Base-by-base conservation (phyloP, 179 eudicot genomes). In the Gypsophila paniculata region DNA sequence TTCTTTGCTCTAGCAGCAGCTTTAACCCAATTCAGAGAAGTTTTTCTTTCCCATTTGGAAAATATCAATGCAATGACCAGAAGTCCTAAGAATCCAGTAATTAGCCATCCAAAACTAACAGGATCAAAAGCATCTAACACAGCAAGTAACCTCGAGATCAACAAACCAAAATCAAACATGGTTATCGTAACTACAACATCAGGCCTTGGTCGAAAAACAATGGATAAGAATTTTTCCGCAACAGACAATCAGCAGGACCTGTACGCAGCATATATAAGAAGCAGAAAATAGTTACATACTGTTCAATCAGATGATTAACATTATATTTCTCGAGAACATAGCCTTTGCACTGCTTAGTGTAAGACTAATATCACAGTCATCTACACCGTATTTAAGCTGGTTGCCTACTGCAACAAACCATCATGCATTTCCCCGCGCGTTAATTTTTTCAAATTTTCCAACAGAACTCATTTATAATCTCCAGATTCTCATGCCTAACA, bases 1-100 rank as follows among this genome's bases (percentile, higher is more conserved):
- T 89, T 84, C 87, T 87, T 89, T 63, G 90, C 96, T 75, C 81
- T 77, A 39, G 97, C 90, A 68, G 97, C 88, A 72, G 91, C 97
- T 84, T 91, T 91, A 66, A 90, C 93, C 97, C 96, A 87, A 73
- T 91, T 86, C 65, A 90, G 77, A 60, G 93, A 86, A 19, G 82
- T 83, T 81, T 75, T 85, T 75, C 77, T 84, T 70, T 88, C 91
- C 96, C 96, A 91, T 79, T 81, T 91, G 68, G 88, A 80, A 51
- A 84, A 76, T 6, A 83, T 87, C 63, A 85, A 90, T 19, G 77
- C 77, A 79, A 87, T 52, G 64, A 87, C 93, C 15, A 90, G 49
- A 73, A 91, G 72, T 60, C 91, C 93, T 74, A 90, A 76, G 74
- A 85, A 82, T 67, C 86, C 96, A 65, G 93, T 87, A 60, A 91